Conservation (phyloP, 306 rosid genomes). For the Crataegus laevigata region DNA sequence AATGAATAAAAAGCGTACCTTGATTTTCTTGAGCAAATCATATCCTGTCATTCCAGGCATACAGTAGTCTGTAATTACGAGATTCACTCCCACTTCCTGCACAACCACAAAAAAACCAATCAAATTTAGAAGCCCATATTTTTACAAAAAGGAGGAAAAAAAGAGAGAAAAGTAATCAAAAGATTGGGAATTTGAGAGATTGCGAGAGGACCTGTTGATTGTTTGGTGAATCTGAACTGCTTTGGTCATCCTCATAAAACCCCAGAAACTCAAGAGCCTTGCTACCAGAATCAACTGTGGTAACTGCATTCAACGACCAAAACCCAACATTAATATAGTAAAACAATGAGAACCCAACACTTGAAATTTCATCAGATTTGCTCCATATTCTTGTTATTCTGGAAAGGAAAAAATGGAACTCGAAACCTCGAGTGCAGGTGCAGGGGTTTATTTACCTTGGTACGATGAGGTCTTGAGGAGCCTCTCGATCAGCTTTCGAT, state of each 20-base stretch:
- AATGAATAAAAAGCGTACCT: constrained; percentile 36
- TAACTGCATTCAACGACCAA: constrained; percentile 45
- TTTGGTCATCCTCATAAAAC: constrained; percentile 43
- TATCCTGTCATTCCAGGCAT: constrained; percentile 99
- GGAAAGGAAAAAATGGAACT: no score
- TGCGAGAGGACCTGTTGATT: constrained; percentile 42
- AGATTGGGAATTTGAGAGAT: constrained; percentile 4
- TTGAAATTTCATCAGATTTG: not conserved
- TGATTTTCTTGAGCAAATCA: constrained; percentile 88
- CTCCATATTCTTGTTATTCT: not conserved
- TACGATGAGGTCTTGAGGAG: constrained; percentile 79
- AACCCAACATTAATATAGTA: not conserved
- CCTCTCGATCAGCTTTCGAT: constrained; percentile 75
- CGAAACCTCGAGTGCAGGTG: not conserved
- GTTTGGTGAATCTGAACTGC: constrained; percentile 32
- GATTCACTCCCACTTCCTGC: constrained; percentile 84
- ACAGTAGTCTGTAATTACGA: constrained; percentile 86
- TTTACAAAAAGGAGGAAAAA: not conserved
- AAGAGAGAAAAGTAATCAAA: not conserved
- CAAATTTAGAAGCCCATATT: constrained; percentile 12
- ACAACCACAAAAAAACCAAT: constrained; percentile 19
- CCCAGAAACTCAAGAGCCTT: constrained; percentile 93
- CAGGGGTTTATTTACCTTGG: constrained; percentile 42
- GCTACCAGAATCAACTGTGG: constrained; percentile 94
- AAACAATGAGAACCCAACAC: not conserved